Percentiles rank a stretch among this genome's conserved stretches.
phyloP scores from a whole-genome alignment of 2,329 filamentous ascomycete species.

The Monilinia vaccinii-corymbosi region DNA sequence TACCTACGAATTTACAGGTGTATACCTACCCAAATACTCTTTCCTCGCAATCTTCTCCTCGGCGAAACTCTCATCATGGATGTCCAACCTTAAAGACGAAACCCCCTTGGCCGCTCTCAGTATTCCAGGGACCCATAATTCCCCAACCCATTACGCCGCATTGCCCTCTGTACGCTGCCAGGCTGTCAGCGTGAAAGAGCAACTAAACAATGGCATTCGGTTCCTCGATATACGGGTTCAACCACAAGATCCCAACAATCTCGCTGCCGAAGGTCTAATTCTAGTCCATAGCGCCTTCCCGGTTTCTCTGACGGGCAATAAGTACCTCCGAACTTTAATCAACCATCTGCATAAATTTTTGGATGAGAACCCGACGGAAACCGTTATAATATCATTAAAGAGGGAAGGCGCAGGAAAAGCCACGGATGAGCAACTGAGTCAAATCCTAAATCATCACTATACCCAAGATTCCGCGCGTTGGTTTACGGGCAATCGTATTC shows the following conservation, averaged over 20 bases:
- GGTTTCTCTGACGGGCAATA: conserved; percentile 71
- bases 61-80: conserved; percentile 65
- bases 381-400: conserved; percentile 80
- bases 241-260: conserved; percentile 46
- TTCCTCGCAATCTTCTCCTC: conserved; percentile 61
- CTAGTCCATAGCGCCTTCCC: conserved; percentile 91
- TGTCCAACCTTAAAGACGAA: conserved; percentile 63
- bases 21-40: conserved; percentile 51
- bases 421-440: conserved; percentile 69
- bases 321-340: conserved; percentile 68
- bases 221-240: conserved; percentile 90
- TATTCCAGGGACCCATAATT: conserved; percentile 94
- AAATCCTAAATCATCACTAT: conserved; percentile 66
- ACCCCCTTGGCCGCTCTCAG: conserved; percentile 71
- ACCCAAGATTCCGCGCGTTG: conserved; percentile 52
- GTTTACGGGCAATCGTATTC: conserved; percentile 71
- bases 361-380: conserved; percentile 67
- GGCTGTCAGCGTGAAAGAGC: conserved; percentile 63
- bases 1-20: conserved; percentile 50
- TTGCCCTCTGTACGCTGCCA: conserved; percentile 92
- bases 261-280: conserved; percentile 55
- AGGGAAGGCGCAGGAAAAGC: conserved; percentile 77
- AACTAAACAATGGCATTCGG: conserved; percentile 82
- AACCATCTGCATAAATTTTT: conserved; percentile 67
- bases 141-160: conserved; percentile 73